Evolutionary conservation across 345 rosid genomes (phyloP), one percentile per base, ranked within the genome.

Genomic region (Acer saccharum): DNA sequence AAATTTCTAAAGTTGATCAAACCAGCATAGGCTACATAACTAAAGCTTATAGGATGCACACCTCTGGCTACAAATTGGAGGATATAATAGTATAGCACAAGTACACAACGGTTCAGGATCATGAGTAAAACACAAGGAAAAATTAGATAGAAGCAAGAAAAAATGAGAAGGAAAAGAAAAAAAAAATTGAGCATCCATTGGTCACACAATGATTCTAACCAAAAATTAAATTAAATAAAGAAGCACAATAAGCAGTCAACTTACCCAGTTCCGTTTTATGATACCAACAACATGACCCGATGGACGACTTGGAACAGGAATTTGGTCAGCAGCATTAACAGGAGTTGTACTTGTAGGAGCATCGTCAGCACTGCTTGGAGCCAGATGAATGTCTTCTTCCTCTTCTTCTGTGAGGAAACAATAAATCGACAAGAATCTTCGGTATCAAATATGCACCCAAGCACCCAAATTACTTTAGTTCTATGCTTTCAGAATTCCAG

Each of bases 231-330:
- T 43, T 13, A 43, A 77, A 17, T 44, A 71, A 29, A 70, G 18
- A 27, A 69, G 25, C 32, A 44, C 13, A 35, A 23, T 23, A 52
- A 58, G 79, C 71, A 79, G 67, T 65, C 64, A 75, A 89, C 99
- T 89, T 81, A 96, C 99, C 99, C 99, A 94, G 73, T 96, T 96
- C 76, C 98, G 86, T 93, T 93, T n/a, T 84, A 96, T 96, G 77
- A 96, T 84, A 77, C 98, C 99, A 73, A 94, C 90, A 79, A 96
- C 93, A 69, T 75, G 88, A 65, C 98, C 99, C 68, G 94, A 90
- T 74, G 98, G 98, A 46, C 87, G 95, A 79, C 77, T 78, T 27
- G 88, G 81, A 80, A 67, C 70, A 41, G 86, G 68, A 76, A 77
- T 88, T 70, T 80, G 76, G 50, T 84, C 87, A 61, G 69, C 77